Percentiles rank a stretch among this genome's conserved stretches.
phyloP scores from a whole-genome alignment of 805 yeast genomes.

The Kregervanrija delftensis region DNA sequence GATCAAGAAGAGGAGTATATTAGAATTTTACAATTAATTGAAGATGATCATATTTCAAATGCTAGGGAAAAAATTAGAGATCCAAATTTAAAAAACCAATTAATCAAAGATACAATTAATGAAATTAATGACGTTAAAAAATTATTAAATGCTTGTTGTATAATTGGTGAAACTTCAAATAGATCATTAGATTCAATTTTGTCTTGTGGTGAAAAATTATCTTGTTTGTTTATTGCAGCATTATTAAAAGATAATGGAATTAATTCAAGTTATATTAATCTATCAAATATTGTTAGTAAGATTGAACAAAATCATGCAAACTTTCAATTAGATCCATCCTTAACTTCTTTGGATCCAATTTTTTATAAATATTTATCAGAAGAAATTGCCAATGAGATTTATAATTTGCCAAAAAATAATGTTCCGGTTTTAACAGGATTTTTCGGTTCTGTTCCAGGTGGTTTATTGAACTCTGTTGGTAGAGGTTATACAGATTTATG shows the following conservation, averaged over 20 bases:
- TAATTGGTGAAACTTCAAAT: constrained; percentile 86
- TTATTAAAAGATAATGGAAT: constrained; percentile 79
- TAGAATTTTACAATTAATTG: constrained; percentile 55
- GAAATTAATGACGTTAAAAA: constrained; percentile 67
- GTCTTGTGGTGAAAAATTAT: constrained; percentile 90
- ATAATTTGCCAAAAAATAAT: constrained; percentile 30
- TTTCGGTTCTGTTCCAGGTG: constrained; percentile 95
- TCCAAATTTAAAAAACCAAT: constrained; percentile 38
- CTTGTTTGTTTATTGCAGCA: constrained; percentile 84
- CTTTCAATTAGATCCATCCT: constrained; percentile 34
- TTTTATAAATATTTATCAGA: constrained; percentile 54
- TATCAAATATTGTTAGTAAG: constrained; percentile 53
- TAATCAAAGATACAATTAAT: constrained; percentile 50
- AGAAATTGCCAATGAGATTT: constrained; percentile 44
- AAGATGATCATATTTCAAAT: constrained; percentile 71
- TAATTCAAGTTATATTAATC: constrained; percentile 70
- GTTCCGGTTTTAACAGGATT: constrained; percentile 95
- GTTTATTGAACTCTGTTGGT: constrained; percentile 86
- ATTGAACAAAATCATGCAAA: constrained; percentile 38
- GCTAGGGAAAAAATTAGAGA: constrained; percentile 50
- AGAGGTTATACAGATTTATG: constrained; percentile 97
- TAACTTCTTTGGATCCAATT: constrained; percentile 43
- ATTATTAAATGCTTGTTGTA: constrained; percentile 77
- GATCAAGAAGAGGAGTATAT: constrained; percentile 47
- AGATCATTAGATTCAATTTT: constrained; percentile 85